Evolutionary conservation across 768 basidiomycete genomes (phyloP), one percentile per base, ranked within the genome.

Genomic region (Chalciporus piperatus): DNA sequence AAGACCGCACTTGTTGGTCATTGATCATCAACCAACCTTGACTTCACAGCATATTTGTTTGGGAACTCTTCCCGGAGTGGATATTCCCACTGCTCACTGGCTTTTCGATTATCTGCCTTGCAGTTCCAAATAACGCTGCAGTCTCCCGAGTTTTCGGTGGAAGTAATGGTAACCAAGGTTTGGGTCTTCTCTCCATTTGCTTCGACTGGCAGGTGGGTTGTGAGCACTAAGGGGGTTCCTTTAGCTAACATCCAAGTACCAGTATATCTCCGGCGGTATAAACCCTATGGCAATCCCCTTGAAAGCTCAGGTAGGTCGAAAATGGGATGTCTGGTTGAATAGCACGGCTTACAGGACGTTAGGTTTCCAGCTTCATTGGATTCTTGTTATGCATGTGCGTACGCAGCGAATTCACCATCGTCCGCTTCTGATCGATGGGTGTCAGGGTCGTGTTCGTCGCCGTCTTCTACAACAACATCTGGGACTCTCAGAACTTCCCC

Each of bases 31-130:
- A 5, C 12, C 45, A 28, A 33, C 42, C 17, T 17, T 16, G 41
- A 11, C 6, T 1, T 74, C 9, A 32, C n/a, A 72, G 68, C 1
- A 79, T 72, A 38, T 65, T 70, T 50, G 42, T 63, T 33, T 67
- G 64, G 56, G 58, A 59, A 49, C 39, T 66, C 35, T 52, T 67
- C 38, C 65, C 65, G 11, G 52, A 64, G 37, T 68, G 64, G 61
- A 62, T 68, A 19, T 86, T 86, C 56, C 85, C 85, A 0, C 70
- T 86, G 20, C 58, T 85, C 28, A 83, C 82, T 3, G 84, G 83
- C 19, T 69, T 85, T 32, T 81, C 79, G 14, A 75, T 84, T 19
- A 71, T 85, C 59, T 87, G 85, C 55, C 73, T 87, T 38, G 75
- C 83, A 1, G 72, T 75, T 42, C 74, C 73, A 39, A 65, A 82